These are phyloP conservation scores for Mrakia frigida DNA, from an alignment of 768 basidiomycete species.

Conservation along the genomic window DNA sequence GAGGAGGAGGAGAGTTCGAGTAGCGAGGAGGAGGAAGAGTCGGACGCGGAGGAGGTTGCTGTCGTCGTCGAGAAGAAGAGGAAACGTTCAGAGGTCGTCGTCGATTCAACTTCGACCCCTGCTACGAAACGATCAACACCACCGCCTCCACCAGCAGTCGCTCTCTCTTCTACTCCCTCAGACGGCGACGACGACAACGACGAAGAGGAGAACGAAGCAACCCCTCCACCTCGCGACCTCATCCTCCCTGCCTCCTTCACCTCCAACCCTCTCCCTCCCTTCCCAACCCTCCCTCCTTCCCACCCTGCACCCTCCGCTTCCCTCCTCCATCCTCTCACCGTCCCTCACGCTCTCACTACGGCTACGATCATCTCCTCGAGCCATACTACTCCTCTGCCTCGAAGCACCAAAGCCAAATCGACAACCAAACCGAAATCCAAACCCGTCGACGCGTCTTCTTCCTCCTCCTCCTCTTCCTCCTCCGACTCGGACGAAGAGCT, in stretches of 20 bases:
- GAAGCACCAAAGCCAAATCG: background rate
- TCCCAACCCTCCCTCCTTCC: slow-evolving; percentile 17
- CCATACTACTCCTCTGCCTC: slow-evolving; percentile 10
- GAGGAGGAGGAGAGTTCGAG: slow-evolving; percentile 34
- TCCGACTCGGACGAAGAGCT: background rate
- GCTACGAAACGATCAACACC: slow-evolving; percentile 22
- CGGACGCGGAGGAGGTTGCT: slow-evolving; percentile 33
- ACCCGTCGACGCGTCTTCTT: background rate
- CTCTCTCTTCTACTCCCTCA: no score
- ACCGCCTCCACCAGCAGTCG: slow-evolving; percentile 18
- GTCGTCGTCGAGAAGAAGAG: slow-evolving; percentile 34
- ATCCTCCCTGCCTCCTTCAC: background rate
- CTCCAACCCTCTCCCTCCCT: slow-evolving; percentile 21
- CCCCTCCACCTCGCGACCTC: background rate
- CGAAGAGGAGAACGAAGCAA: background rate
- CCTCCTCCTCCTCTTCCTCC: background rate
- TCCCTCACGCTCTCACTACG: slow-evolving; percentile 26
- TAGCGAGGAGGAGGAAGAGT: slow-evolving; percentile 27
- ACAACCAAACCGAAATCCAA: background rate
- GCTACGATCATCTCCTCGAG: slow-evolving; percentile 21
- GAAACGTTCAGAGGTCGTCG: background rate
- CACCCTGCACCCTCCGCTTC: slow-evolving; percentile 25
- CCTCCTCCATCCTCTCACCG: slow-evolving; percentile 26
- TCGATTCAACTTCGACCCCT: slow-evolving; percentile 10
- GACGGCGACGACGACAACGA: slow-evolving; percentile 16